Conservation (phyloP, 2,329 filamentous ascomycete genomes). For the Malbranchea zuffiana region DNA sequence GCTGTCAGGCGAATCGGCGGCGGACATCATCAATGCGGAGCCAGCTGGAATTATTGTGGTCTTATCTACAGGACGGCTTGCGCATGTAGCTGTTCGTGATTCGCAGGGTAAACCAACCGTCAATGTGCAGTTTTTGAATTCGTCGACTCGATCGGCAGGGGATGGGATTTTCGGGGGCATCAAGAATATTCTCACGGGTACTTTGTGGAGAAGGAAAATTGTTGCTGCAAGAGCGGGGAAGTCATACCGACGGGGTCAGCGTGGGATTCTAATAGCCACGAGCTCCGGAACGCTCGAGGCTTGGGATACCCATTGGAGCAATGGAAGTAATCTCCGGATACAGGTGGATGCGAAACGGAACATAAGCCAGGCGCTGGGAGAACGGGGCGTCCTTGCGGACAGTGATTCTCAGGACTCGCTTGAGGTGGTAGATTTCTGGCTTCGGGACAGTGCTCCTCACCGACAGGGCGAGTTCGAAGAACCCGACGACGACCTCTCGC, state of each 20-base stretch:
- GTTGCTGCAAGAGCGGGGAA: conserved; percentile 67
- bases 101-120: conserved; percentile 75
- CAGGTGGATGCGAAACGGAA: conserved; percentile 60
- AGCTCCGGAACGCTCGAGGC: conserved; percentile 65
- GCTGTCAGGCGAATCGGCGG: conserved; percentile 65
- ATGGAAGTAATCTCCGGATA: conserved; percentile 62
- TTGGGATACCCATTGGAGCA: conserved; percentile 83
- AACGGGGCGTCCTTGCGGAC: conserved; percentile 41
- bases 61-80: conserved; percentile 75
- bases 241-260: conserved; percentile 64
- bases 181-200: conserved; percentile 60
- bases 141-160: conserved; percentile 42
- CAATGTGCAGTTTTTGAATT: conserved; percentile 63
- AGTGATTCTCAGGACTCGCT: conserved; percentile 49
- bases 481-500: conserved; percentile 39
- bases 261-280: conserved; percentile 71
- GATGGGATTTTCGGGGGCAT: conserved; percentile 71
- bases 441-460: conserved; percentile 26
- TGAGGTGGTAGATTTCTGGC: conserved; percentile 69
- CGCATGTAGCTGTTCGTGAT: conserved; percentile 77
- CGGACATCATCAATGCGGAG: conserved; percentile 71
- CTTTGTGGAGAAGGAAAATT: conserved; percentile 63
- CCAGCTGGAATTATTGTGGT: conserved; percentile 75
- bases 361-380: conserved; percentile 52
- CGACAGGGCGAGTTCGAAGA: conserved; percentile 40